Conservation (phyloP, 257 asterid species). For the Cordia subcordata region DNA sequence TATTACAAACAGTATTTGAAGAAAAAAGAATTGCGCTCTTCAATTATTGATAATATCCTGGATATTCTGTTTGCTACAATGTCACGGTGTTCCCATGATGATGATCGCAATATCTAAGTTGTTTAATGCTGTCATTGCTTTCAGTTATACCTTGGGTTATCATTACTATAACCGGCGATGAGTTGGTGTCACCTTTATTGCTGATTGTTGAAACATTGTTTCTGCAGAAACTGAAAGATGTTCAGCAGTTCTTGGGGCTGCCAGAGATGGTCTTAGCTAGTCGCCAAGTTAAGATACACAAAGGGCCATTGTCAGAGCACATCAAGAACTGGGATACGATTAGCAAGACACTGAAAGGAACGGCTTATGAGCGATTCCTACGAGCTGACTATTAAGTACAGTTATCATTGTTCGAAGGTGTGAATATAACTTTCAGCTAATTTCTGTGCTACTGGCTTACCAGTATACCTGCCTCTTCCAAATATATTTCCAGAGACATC, state of each 20-base stretch:
- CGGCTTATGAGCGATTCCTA: slow-evolving; percentile 66
- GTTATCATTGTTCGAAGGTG: slow-evolving; percentile 27
- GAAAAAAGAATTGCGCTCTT: not conserved
- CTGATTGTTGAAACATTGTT: slow-evolving; percentile 1
- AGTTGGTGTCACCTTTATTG: not conserved
- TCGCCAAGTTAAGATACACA: slow-evolving; percentile 89
- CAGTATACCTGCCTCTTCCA: slow-evolving; percentile 17
- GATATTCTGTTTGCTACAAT: not conserved
- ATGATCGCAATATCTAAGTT: not conserved
- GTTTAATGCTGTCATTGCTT: not conserved
- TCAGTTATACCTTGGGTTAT: too few species aligned
- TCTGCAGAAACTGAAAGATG: slow-evolving; percentile 66
- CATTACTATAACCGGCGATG: not conserved
- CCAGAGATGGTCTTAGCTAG: slow-evolving; percentile 63
- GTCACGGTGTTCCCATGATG: not conserved
- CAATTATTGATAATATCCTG: too few species aligned
- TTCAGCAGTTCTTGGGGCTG: slow-evolving; percentile 60
- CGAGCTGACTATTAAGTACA: slow-evolving; percentile 44
- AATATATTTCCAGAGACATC: slow-evolving; percentile 12
- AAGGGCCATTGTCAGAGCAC: slow-evolving; percentile 63
- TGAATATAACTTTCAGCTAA: slow-evolving; percentile 15
- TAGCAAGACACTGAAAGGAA: slow-evolving; percentile 56
- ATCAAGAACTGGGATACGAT: slow-evolving; percentile 81
- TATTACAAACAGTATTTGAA: not conserved
- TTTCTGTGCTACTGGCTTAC: slow-evolving; percentile 4